Conservation (phyloP, 2,329 filamentous ascomycete species). For the Colletotrichum sidae region DNA sequence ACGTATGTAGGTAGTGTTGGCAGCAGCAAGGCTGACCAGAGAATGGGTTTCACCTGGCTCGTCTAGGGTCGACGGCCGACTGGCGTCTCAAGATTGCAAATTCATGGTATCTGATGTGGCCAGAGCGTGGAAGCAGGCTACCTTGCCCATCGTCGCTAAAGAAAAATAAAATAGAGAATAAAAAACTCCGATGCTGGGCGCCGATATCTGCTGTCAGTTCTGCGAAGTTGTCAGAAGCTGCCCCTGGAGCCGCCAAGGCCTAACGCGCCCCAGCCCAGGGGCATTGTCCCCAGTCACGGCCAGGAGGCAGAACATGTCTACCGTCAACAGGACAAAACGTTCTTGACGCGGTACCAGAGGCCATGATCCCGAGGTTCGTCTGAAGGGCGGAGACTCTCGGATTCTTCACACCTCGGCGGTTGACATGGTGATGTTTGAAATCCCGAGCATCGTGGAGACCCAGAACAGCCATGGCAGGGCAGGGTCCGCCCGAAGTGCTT, state of each 20-base stretch:
- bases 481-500: too few species aligned
- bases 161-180: neutral
- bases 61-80: slow-evolving; percentile 19
- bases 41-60: slow-evolving; percentile 28
- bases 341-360: slow-evolving; percentile 14
- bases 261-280: slow-evolving; percentile 12
- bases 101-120: slow-evolving; percentile 16
- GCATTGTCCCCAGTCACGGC: slow-evolving; percentile 12
- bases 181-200: slow-evolving; percentile 11
- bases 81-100: slow-evolving; percentile 40
- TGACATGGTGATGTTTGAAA: slow-evolving; percentile 13
- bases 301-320: slow-evolving; percentile 5
- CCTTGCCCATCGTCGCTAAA: slow-evolving; percentile 6
- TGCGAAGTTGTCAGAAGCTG: slow-evolving; percentile 1
- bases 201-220: slow-evolving; percentile 7
- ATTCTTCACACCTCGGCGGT: slow-evolving; percentile 19
- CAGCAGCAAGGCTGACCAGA: slow-evolving; percentile 26
- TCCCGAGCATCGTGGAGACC: neutral
- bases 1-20: neutral
- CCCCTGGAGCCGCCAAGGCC: slow-evolving; percentile 16
- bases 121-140: slow-evolving; percentile 7
- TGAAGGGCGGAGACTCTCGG: slow-evolving; percentile 25
- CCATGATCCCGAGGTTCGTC: slow-evolving; percentile 27
- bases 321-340: neutral
- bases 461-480: too few species aligned